These are phyloP conservation scores for Parmelia sp. DNA, from an alignment of 495 filamentous ascomycete species.

Conservation along the genomic window DNA sequence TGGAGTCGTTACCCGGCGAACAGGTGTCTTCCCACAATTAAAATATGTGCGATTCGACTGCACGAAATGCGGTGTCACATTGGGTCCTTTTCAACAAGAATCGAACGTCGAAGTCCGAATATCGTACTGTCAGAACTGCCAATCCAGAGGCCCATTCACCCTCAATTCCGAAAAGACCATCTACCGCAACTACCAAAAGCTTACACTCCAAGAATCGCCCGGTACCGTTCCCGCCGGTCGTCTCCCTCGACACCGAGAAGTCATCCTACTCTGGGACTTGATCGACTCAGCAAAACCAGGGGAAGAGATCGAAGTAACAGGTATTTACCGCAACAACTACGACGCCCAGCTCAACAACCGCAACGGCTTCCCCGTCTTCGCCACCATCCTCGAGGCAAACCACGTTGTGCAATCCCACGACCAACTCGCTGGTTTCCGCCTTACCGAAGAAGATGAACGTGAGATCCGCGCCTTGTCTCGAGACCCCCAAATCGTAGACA, in stretches of 20 bases:
- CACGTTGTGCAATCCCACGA: slow-evolving; percentile 96
- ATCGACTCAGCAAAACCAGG: slow-evolving; percentile 97
- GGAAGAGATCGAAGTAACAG: slow-evolving; percentile 95
- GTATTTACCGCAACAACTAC: slow-evolving; percentile 97
- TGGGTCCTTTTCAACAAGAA: slow-evolving; percentile 97
- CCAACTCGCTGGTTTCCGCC: slow-evolving; percentile 91
- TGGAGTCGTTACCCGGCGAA: slow-evolving; percentile 91
- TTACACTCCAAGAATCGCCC: slow-evolving; percentile 95
- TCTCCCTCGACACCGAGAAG: slow-evolving; percentile 89
- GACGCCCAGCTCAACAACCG: slow-evolving; percentile 96
- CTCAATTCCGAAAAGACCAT: slow-evolving; percentile 97
- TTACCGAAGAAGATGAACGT: slow-evolving; percentile 94
- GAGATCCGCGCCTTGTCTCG: slow-evolving; percentile 78
- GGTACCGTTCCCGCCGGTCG: slow-evolving; percentile 95
- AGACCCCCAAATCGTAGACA: slow-evolving; percentile 90
- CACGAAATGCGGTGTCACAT: slow-evolving; percentile 80
- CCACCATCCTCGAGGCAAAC: slow-evolving; percentile 95
- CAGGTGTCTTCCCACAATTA: slow-evolving; percentile 96
- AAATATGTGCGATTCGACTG: slow-evolving; percentile 98
- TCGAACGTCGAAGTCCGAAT: slow-evolving; percentile 93
- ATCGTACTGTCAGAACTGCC: slow-evolving; percentile 94
- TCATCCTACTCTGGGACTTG: slow-evolving; percentile 92
- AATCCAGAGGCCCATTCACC: slow-evolving; percentile 90
- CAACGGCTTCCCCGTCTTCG: slow-evolving; percentile 98
- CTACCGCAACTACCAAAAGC: slow-evolving; percentile 98